Percentiles rank a stretch among this genome's conserved stretches.
These are phyloP conservation scores for Thelonectria olida DNA, from an alignment of 2,329 filamentous ascomycete genomes.

Conservation along the genomic window DNA sequence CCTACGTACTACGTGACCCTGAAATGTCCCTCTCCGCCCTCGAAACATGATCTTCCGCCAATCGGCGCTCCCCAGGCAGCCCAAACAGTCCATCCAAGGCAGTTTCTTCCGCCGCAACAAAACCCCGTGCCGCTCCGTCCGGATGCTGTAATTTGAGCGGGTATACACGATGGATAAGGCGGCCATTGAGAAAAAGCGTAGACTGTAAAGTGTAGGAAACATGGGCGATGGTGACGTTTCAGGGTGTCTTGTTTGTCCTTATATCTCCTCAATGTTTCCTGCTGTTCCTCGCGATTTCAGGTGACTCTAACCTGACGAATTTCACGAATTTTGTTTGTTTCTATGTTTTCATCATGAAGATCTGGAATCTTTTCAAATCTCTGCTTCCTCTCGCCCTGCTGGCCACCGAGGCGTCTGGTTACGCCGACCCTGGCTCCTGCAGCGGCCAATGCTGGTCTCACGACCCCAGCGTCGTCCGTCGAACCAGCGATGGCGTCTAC, in stretches of 20 bases:
- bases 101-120: not conserved
- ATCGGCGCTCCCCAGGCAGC: constrained; percentile 1
- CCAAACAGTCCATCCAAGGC: not conserved
- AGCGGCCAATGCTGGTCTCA: constrained; percentile 50
- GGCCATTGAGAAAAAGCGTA: not conserved
- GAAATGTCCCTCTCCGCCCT: constrained; percentile 1
- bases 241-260: not conserved
- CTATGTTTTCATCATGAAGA: constrained; percentile 14
- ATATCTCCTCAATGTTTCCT: not conserved
- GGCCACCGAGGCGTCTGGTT: constrained; percentile 48
- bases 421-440: constrained; percentile 47
- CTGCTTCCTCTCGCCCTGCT: constrained; percentile 14
- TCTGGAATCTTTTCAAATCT: constrained; percentile 18
- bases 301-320: not conserved
- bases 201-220: not conserved
- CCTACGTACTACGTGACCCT: not conserved
- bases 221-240: not conserved
- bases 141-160: constrained; percentile 10
- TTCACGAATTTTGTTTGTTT: too few relatives aligned
- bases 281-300: not conserved
- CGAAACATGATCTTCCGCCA: constrained; percentile 18
- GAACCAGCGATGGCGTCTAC: constrained; percentile 50
- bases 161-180: constrained; percentile 3
- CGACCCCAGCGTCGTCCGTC: constrained; percentile 51
- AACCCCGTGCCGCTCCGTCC: not conserved